These are phyloP conservation scores for Udeniomyces megalosporus DNA, from an alignment of 768 basidiomycete species.

Conservation along the genomic window DNA sequence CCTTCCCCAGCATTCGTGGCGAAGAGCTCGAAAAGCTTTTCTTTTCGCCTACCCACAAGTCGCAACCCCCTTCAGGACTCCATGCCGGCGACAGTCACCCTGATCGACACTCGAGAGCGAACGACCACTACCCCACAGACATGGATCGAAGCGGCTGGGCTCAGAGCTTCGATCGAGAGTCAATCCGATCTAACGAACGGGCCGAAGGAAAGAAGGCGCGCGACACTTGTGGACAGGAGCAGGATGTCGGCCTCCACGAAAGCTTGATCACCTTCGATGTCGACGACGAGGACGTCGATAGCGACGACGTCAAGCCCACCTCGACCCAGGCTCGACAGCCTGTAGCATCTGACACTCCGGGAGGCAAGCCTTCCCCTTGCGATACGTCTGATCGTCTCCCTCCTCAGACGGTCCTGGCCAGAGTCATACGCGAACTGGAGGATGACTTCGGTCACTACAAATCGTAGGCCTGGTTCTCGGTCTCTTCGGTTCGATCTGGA, in stretches of 20 bases:
- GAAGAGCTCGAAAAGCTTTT: constrained; percentile 62
- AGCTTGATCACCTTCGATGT: constrained; percentile 2
- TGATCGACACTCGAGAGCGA: too few species aligned
- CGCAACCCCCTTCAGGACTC: too few species aligned
- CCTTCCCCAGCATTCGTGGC: constrained; percentile 72
- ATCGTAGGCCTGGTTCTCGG: constrained; percentile 54
- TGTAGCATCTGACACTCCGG: background rate
- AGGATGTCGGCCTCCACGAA: too few species aligned
- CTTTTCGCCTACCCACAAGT: constrained; percentile 32
- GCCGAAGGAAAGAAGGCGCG: background rate
- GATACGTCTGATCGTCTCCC: constrained; percentile 36
- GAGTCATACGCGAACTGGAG: constrained; percentile 74
- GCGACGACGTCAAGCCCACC: too few species aligned
- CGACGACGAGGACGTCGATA: background rate
- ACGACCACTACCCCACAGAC: too few species aligned
- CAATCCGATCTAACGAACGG: too few species aligned
- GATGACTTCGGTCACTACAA: constrained; percentile 92
- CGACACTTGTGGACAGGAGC: too few species aligned
- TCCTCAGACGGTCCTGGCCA: constrained; percentile 69
- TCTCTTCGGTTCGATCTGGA: too few species aligned
- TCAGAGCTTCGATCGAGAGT: background rate
- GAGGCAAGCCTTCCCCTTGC: constrained; percentile 14
- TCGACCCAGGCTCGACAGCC: background rate
- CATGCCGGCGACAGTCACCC: too few species aligned
- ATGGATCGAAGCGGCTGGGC: background rate